A percentile compares a stretch with the other conserved stretches of the same genome.
phyloP scores from a whole-genome alignment of 2,329 filamentous ascomycete species.

The Rasamsonia emersonii region DNA sequence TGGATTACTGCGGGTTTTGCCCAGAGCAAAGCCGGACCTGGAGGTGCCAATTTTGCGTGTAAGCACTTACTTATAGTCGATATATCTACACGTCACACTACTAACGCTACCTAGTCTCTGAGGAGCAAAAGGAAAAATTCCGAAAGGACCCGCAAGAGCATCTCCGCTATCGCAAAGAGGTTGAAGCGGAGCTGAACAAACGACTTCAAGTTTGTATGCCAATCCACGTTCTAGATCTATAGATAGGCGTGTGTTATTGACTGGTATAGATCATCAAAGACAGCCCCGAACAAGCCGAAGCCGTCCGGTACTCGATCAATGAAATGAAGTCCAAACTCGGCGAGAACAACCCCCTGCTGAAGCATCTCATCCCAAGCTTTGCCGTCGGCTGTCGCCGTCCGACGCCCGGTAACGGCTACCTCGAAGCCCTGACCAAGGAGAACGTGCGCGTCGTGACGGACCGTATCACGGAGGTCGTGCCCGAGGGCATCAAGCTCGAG shows the following conservation, averaged over 20 bases:
- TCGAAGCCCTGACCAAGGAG: conserved; percentile 52
- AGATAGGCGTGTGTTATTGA: background rate
- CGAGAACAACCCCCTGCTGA: background rate
- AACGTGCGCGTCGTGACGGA: conserved; percentile 53
- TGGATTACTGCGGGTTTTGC: conserved; percentile 4
- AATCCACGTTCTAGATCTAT: background rate
- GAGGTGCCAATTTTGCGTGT: conserved; percentile 1
- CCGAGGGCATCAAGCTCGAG: conserved; percentile 3
- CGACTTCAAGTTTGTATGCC: conserved; percentile 1
- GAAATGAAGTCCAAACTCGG: background rate
- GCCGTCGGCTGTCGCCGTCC: conserved; percentile 2
- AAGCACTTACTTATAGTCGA: too few species aligned
- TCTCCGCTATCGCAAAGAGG: background rate
- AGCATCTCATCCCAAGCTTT: conserved; percentile 1
- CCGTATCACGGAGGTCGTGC: conserved; percentile 39
- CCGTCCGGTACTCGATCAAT: too few species aligned
- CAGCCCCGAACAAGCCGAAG: too few species aligned
- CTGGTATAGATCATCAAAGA: background rate
- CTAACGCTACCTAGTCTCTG: too few species aligned
- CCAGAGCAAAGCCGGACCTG: background rate
- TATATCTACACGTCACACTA: too few species aligned
- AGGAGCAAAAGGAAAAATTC: conserved; percentile 3
- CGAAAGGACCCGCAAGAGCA: conserved; percentile 1
- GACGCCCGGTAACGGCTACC: conserved; percentile 36
- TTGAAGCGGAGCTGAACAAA: conserved; percentile 2